Evolutionary conservation across 2,329 filamentous ascomycete species (phyloP), one percentile per base, ranked within the genome.

Genomic region (Tolypocladium endophyticum): DNA sequence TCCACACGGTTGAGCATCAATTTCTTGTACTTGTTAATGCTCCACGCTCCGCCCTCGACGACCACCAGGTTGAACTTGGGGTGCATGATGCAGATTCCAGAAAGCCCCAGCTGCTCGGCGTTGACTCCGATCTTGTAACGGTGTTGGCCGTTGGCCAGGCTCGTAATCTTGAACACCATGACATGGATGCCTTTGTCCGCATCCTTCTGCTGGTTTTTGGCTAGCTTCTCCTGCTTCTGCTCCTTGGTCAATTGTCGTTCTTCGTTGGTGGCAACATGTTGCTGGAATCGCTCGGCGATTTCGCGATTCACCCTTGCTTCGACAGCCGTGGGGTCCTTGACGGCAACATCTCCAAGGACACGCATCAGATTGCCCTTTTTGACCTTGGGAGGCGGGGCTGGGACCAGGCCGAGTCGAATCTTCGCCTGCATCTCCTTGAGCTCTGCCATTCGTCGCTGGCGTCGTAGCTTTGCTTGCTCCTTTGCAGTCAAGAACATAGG

Each of bases 341-440:
- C 93, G 23, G 83, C 83, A 74, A 72, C 75, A 65, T 97, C 91
- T 63, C 94, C 94, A 59, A 97, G 81, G 36, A 99, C 94, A 60
- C 92, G 88, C 94, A 99, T 99, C 70, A 99, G 83, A 73, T 99
- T 99, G 60, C 88, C 90, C 74, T 95, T 95, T 77, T 97, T 97
- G 66, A 99, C 91, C 75, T 97, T 99, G 14, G 94, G 93, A 33
- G 92, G 89, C 35, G 92, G 92, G 25, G 93, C 90, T 3, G 92
- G 91, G 61, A 93, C 88, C 18, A 99, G 81, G 25, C 94, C 94
- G 14, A 99, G 79, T 61, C 93, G 84, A 63, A 97, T 94, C 77
- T 99, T 97, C 43, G 93, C 92, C 74, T 99, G 94, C 70, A 92
- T 87, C 74, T 99, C 95, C 73, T 97, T 97, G 64, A 96, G 79